Evolutionary conservation across 2,329 filamentous ascomycete genomes (phyloP), one percentile per base, ranked within the genome.

Genomic region (Didymella pomorum): DNA sequence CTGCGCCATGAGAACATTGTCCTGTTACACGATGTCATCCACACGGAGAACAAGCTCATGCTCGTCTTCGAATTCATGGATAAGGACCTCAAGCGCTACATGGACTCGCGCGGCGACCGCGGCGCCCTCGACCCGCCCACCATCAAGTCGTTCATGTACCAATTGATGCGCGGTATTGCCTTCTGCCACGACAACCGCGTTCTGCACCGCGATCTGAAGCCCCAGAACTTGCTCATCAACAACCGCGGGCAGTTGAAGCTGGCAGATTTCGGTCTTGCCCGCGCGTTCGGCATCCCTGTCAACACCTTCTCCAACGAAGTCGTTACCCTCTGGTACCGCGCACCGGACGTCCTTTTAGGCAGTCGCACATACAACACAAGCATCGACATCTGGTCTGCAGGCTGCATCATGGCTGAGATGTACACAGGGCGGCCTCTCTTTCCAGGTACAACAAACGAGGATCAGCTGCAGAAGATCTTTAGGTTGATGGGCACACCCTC

Each of bases 381-480:
- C 79, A 98, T 99, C 77, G 95, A 99, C 73, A 98, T 99, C 75
- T 99, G 95, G 95, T 97, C 92, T 7, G 95, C 95, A 7, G 95
- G 95, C 56, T 99, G 95, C 78, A 99, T 99, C 82, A 98, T 99
- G 95, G 95, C 95, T 10, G 95, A 99, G 80, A 97, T 99, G 93
- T 98, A 96, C 78, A 97, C 94, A 0, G 95, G 95, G 4, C 87
- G 95, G 18, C 95, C 95, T 0, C 85, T 99, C 7, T 99, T 99
- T 81, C 95, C 95, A 0, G 95, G 95, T 58, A 99, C 95, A 1
- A 97, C 95, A 35, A 99, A 99, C 76, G 95, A 99, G 78, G 95
- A 99, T 75, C 95, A 99, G 78, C 88, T 98, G 50, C 86, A 96
- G 63, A 93, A 96, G 76, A 99, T 99, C 78, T 99, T 99, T 85